Percentiles rank a stretch among this genome's conserved stretches.
These are phyloP conservation scores for Trametes cubensis DNA, from an alignment of 768 basidiomycete species.

Conservation along the genomic window DNA sequence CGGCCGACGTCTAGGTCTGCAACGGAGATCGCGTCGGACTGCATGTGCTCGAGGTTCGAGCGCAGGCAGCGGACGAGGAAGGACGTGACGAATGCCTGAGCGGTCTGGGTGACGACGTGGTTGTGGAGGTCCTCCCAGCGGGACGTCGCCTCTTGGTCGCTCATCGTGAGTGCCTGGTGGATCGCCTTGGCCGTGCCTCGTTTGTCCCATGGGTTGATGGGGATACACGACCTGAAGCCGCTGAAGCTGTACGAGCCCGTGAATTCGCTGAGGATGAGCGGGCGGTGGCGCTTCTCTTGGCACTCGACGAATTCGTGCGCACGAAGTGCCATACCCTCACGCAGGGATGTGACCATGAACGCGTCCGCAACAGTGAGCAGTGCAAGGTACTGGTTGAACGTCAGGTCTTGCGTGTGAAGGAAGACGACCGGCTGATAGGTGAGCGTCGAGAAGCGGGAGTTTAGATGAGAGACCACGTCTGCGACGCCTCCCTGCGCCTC, in stretches of 20 bases:
- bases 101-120: constrained; percentile 85
- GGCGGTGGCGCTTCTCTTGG: constrained; percentile 67
- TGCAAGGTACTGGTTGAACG: constrained; percentile 84
- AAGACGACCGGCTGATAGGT: constrained; percentile 90
- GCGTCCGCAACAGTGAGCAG: constrained; percentile 82
- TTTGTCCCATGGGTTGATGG: constrained; percentile 85
- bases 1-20: constrained; percentile 47
- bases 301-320: constrained; percentile 87
- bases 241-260: constrained; percentile 86
- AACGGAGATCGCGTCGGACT: constrained; percentile 40
- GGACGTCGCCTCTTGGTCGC: constrained; percentile 65
- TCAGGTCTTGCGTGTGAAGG: constrained; percentile 81
- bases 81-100: constrained; percentile 78
- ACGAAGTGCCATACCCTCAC: constrained; percentile 87
- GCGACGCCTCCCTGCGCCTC: constrained; percentile 74
- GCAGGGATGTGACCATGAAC: constrained; percentile 80
- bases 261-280: constrained; percentile 85
- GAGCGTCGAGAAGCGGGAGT: constrained; percentile 79
- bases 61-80: constrained; percentile 79
- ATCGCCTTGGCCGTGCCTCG: constrained; percentile 86
- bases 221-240: constrained; percentile 85
- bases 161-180: constrained; percentile 76
- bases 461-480: constrained; percentile 78
- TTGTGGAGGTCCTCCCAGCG: constrained; percentile 88
- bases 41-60: constrained; percentile 68